A percentile compares a stretch with the other conserved stretches of the same genome.
phyloP scores from a whole-genome alignment of 1,284 basidiomycete species.

The Volvariella surrecta region DNA sequence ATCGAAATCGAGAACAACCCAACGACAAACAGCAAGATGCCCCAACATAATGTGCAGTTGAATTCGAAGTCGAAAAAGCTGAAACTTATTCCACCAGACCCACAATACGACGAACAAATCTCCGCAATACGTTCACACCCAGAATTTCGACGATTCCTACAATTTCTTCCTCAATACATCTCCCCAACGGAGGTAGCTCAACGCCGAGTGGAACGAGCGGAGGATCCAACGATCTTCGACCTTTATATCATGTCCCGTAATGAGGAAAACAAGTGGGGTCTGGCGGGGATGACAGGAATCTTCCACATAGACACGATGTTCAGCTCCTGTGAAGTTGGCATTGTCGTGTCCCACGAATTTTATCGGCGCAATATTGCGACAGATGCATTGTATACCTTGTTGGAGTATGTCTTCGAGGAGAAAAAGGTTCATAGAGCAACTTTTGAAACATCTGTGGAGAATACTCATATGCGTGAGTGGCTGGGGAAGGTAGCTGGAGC shows the following conservation, averaged over 20 bases:
- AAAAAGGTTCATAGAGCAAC: slow-evolving; percentile 29
- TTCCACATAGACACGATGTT: slow-evolving; percentile 27
- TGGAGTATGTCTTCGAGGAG: slow-evolving; percentile 31
- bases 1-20: slow-evolving; percentile 1
- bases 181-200: slow-evolving; percentile 24
- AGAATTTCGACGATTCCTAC: slow-evolving; percentile 26
- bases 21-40: slow-evolving; percentile 17
- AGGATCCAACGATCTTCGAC: slow-evolving; percentile 23
- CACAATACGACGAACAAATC: slow-evolving; percentile 26
- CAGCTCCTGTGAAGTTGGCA: slow-evolving; percentile 31
- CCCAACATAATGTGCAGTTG: slow-evolving; percentile 11
- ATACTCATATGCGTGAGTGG: slow-evolving; percentile 34
- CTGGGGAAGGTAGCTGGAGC: slow-evolving; percentile 30
- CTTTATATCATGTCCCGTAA: slow-evolving; percentile 25
- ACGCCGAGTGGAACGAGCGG: slow-evolving; percentile 25
- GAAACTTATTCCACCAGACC: slow-evolving; percentile 24
- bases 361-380: slow-evolving; percentile 30
- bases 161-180: slow-evolving; percentile 26
- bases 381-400: slow-evolving; percentile 28
- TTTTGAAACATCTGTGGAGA: slow-evolving; percentile 31
- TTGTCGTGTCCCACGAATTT: slow-evolving; percentile 27
- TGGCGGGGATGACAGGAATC: slow-evolving; percentile 28
- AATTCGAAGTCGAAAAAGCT: slow-evolving; percentile 30
- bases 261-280: slow-evolving; percentile 16
- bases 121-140: slow-evolving; percentile 28